A percentile compares a stretch with the other conserved stretches of the same genome.
phyloP scores from a whole-genome alignment of 306 rosid species.

The Alnus glutinosa region DNA sequence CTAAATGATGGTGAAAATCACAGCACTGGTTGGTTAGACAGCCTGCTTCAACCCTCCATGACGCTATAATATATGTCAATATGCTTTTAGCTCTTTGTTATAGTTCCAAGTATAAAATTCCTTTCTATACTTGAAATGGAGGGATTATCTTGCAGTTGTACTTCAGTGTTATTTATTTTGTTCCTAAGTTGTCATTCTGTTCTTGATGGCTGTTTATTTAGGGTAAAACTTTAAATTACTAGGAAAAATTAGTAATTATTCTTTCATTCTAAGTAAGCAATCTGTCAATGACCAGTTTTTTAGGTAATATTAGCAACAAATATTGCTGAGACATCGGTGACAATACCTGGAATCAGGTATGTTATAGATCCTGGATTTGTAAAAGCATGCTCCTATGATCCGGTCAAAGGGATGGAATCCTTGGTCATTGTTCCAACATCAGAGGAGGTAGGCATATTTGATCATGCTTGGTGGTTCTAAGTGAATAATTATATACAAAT shows the following conservation, averaged over 20 bases:
- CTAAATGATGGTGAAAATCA: background rate
- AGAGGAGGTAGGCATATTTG: conserved; percentile 66
- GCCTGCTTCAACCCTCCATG: background rate
- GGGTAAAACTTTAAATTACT: background rate
- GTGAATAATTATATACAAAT: background rate
- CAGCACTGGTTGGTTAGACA: background rate
- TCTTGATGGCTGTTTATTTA: background rate
- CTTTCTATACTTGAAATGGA: background rate
- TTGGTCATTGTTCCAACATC: conserved; percentile 76
- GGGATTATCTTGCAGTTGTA: background rate
- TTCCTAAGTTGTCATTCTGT: background rate
- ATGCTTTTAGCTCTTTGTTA: background rate
- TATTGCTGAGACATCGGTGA: conserved; percentile 91
- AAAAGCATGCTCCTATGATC: conserved; percentile 92
- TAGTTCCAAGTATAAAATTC: background rate
- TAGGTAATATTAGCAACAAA: conserved; percentile 94
- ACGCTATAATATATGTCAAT: background rate
- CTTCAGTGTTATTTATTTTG: background rate
- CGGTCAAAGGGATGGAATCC: conserved; percentile 83
- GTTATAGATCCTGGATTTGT: conserved; percentile 94
- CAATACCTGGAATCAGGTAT: conserved; percentile 92
- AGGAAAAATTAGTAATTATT: background rate
- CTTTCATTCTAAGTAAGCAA: conserved; percentile 10
- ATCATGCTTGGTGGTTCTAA: conserved; percentile 19
- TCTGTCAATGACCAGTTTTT: conserved; percentile 23